phyloP scores from a whole-genome alignment of 2,329 filamentous ascomycete genomes.

The Endothia cerciana region DNA sequence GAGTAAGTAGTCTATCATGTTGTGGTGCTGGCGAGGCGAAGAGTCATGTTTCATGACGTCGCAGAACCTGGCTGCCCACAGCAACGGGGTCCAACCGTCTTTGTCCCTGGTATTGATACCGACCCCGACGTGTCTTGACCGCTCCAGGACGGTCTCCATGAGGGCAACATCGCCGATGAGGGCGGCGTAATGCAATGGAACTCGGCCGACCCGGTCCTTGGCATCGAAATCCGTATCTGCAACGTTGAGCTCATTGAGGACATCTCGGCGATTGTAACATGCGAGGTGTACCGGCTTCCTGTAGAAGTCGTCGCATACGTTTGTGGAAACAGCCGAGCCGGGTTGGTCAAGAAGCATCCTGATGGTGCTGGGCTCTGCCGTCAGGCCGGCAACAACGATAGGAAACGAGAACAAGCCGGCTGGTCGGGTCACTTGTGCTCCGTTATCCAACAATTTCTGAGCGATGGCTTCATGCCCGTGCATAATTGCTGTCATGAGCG shows the following conservation, averaged over 20 bases:
- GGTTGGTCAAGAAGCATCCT: background rate
- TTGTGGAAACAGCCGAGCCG: background rate
- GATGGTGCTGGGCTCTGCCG: background rate
- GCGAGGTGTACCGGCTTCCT: constrained; percentile 4
- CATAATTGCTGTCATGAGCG: background rate
- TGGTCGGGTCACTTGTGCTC: background rate
- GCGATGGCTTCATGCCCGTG: background rate
- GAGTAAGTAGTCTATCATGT: background rate
- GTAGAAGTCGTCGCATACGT: background rate
- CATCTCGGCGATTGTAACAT: background rate
- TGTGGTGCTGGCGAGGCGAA: background rate
- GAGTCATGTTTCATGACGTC: background rate
- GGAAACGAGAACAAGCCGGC: background rate
- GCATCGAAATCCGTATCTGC: background rate
- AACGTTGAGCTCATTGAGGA: background rate
- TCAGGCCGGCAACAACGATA: background rate
- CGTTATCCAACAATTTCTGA: background rate
- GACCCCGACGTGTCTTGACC: background rate
- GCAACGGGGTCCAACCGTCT: constrained; percentile 10
- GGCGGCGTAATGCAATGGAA: constrained; percentile 3
- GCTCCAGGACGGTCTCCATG: background rate
- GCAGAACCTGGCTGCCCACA: constrained; percentile 1
- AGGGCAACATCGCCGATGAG: background rate
- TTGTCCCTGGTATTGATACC: background rate
- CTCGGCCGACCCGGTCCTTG: background rate